These are phyloP conservation scores for Ceratobasidium sp. DNA, from an alignment of 1,284 basidiomycete genomes.

Conservation along the genomic window DNA sequence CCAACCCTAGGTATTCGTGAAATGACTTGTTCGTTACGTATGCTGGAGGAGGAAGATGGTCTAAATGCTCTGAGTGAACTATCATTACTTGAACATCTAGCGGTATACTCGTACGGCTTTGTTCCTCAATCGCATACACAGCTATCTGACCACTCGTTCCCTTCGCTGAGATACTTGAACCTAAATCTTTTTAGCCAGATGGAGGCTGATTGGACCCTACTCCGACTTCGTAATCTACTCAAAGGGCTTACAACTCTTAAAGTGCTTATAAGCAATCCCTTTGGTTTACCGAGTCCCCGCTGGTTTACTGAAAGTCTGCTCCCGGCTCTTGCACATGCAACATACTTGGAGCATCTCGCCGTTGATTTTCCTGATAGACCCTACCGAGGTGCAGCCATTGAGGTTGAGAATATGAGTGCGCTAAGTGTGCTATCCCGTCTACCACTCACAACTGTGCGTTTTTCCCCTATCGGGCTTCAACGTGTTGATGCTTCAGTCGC, in stretches of 20 bases:
- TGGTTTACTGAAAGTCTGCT: neutral
- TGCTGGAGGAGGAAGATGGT: neutral
- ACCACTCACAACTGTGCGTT: neutral
- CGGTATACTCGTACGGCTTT: neutral
- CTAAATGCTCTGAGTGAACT: neutral
- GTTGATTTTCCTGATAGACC: too few relatives aligned
- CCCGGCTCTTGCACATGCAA: too few relatives aligned
- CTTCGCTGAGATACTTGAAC: neutral
- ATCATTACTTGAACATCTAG: slow-evolving; percentile 1
- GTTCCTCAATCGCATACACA: neutral
- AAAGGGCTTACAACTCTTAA: neutral
- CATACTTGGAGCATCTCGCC: too few relatives aligned
- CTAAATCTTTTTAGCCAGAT: neutral
- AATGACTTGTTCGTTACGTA: neutral
- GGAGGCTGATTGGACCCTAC: neutral
- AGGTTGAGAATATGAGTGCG: neutral
- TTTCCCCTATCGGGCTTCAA: neutral
- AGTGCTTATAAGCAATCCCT: neutral
- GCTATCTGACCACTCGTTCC: neutral
- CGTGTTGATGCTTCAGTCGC: neutral
- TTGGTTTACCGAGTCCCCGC: neutral
- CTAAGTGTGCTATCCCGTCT: neutral
- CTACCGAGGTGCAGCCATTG: neutral
- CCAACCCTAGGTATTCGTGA: neutral
- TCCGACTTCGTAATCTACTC: neutral